Conservation (phyloP, 75 land plant species). For the Selaginella tamariscina region DNA sequence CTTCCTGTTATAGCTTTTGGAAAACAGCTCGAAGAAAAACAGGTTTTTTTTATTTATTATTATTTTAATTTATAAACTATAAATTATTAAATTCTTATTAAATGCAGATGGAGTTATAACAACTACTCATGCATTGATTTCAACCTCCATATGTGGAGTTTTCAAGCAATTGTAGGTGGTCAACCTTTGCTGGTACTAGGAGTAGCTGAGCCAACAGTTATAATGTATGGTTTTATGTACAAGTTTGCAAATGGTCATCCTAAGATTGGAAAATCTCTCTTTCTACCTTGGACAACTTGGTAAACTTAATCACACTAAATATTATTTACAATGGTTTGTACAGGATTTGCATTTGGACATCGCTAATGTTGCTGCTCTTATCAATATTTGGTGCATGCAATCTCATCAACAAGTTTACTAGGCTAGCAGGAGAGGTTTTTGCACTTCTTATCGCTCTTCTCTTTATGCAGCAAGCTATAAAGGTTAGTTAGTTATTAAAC, state of each 20-base stretch:
- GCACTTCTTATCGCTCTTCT: neutral
- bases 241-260: neutral
- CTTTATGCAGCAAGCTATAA: slow-evolving; percentile 11
- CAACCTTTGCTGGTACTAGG: slow-evolving; percentile 10
- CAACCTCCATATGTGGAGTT: slow-evolving; percentile 6
- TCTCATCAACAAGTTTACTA: slow-evolving; percentile 3
- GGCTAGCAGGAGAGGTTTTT: slow-evolving; percentile 4
- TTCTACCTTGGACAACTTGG: slow-evolving; percentile 8
- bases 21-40: slow-evolving; percentile 3
- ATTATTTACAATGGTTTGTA: neutral
- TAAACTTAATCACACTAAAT: neutral
- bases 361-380: neutral
- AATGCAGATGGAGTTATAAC: neutral
- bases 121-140: neutral
- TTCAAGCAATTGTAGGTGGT: neutral
- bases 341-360: slow-evolving; percentile 8
- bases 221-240: slow-evolving; percentile 11
- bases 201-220: slow-evolving; percentile 8
- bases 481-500: neutral
- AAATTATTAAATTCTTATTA: neutral
- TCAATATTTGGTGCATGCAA: neutral
- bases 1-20: slow-evolving; percentile 12
- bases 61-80: slow-evolving; percentile 2
- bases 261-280: neutral
- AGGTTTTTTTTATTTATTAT: neutral